A percentile compares a stretch with the other conserved stretches of the same genome.
These are phyloP conservation scores for Parasitella parasitica DNA, from an alignment of 371 early-diverging fungal genomes.

Conservation along the genomic window DNA sequence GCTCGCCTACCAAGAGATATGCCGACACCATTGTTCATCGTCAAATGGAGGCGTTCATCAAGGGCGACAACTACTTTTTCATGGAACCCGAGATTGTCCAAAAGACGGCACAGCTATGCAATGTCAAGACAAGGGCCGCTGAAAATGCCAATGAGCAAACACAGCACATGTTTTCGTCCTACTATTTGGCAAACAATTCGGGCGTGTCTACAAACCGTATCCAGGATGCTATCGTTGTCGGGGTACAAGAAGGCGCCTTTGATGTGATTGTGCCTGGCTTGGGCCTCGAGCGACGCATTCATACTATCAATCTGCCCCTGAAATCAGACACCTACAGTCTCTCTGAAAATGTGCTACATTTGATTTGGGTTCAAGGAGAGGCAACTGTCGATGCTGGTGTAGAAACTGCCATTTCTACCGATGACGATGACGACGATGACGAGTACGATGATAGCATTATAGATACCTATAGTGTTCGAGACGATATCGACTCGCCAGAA, in stretches of 20 bases:
- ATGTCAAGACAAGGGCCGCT: constrained; percentile 60
- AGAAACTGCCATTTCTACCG: neutral
- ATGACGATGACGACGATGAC: neutral
- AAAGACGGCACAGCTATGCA: constrained; percentile 65
- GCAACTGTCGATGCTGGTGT: constrained; percentile 23
- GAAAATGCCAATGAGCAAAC: constrained; percentile 75
- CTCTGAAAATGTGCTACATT: constrained; percentile 37
- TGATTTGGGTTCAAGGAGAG: constrained; percentile 51
- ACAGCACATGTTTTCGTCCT: constrained; percentile 63
- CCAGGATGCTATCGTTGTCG: constrained; percentile 45
- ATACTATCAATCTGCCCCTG: constrained; percentile 44
- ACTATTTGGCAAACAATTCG: constrained; percentile 40
- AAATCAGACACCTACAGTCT: constrained; percentile 40
- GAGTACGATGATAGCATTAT: neutral
- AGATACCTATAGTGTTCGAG: neutral
- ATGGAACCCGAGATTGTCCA: constrained; percentile 42
- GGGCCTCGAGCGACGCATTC: constrained; percentile 60
- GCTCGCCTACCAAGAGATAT: constrained; percentile 92
- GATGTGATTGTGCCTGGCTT: constrained; percentile 63
- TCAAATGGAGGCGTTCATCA: constrained; percentile 41
- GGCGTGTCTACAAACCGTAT: constrained; percentile 24
- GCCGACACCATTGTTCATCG: constrained; percentile 96
- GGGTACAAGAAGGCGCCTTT: constrained; percentile 50
- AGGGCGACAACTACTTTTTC: constrained; percentile 46
- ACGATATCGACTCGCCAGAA: neutral